Evolutionary conservation across 1,139 yeast genomes (phyloP).

Genomic region (Scheffersomyces insectosa): DNA sequence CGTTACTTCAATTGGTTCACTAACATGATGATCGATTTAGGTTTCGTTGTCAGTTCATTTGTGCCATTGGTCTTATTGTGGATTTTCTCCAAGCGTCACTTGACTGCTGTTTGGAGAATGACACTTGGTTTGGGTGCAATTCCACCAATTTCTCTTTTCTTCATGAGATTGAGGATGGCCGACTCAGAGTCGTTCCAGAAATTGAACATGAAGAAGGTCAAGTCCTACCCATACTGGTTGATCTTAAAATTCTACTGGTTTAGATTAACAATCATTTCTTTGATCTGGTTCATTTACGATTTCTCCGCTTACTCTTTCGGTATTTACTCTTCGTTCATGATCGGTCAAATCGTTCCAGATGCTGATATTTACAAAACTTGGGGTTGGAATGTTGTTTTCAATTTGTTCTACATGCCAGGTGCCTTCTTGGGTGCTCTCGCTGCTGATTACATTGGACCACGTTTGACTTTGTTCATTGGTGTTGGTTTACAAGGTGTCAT

Average conservation of each 20-base stretch:
- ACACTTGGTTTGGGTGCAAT: conserved; percentile 93
- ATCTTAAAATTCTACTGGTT: conserved; percentile 83
- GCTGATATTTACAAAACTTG: conserved; percentile 69
- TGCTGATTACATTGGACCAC: conserved; percentile 88
- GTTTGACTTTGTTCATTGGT: conserved; percentile 72
- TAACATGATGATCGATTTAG: conserved; percentile 81
- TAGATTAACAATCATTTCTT: conserved; percentile 66
- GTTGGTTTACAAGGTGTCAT: conserved; percentile 70
- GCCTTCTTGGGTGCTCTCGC: conserved; percentile 77
- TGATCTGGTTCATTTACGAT: conserved; percentile 91
- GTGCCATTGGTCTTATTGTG: conserved; percentile 84
- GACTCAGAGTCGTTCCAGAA: conserved; percentile 74
- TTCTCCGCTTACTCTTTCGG: conserved; percentile 88
- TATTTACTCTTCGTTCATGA: conserved; percentile 71
- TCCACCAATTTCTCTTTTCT: conserved; percentile 77
- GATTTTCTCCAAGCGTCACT: conserved; percentile 72
- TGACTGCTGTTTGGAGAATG: conserved; percentile 87
- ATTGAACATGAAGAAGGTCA: conserved; percentile 63
- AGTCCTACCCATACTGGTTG: conserved; percentile 63
- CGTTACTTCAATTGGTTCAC: conserved; percentile 90
- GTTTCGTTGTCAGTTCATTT: conserved; percentile 81
- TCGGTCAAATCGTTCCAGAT: conserved; percentile 53
- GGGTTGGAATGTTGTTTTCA: conserved; percentile 92
- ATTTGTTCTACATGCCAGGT: conserved; percentile 88
- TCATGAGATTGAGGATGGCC: conserved; percentile 71